Evolutionary conservation across 768 basidiomycete genomes (phyloP), one percentile per base, ranked within the genome.

Genomic region (Russula lepida): DNA sequence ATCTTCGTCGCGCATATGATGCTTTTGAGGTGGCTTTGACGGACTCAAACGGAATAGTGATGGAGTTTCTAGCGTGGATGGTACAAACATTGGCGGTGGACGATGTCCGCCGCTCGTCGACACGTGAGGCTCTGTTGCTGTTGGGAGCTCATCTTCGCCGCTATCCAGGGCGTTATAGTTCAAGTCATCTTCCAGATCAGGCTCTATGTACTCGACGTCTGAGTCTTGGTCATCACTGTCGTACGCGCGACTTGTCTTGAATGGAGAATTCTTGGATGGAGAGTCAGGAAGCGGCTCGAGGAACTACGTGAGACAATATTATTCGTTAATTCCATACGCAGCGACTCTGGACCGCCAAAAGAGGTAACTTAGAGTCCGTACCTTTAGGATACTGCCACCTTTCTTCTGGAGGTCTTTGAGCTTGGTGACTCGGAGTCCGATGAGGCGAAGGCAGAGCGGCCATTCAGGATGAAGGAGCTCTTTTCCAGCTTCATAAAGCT

Each of bases 381-480:
- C 93, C 58, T 84, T 79, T 70, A 88, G 87, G 63, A 97, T 92
- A 0, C 90, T 68, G 23, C 75, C 71, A 1, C 71, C 74, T 15
- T 73, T 71, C 6, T 77, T 77, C 59, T 80, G 79, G 32, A 95
- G 73, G 73, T 99, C 95, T 69, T 89, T 90, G 66, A 99, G 74
- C 64, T 91, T 95, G 4, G 91, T 94, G 11, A 95, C 79, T 48
- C 95, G 78, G 28, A 99, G 74, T 6, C 95, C 95, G 64, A 99
- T 87, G 23, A 99, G 77, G 33, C 95, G 81, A 25, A 98, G 74
- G 32, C 80, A 83, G 30, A 95, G 71, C 0, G 92, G 92, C 37
- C 89, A 73, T 71, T 95, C 93, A 7, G 86, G 81, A 59, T 86
- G 77, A 15, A 99, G 76, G 13, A 98, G 78, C 57, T 91, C 88